These are phyloP conservation scores for Aspergillus fumigatiaffinis DNA, from an alignment of 2,329 filamentous ascomycete species.

Conservation along the genomic window DNA sequence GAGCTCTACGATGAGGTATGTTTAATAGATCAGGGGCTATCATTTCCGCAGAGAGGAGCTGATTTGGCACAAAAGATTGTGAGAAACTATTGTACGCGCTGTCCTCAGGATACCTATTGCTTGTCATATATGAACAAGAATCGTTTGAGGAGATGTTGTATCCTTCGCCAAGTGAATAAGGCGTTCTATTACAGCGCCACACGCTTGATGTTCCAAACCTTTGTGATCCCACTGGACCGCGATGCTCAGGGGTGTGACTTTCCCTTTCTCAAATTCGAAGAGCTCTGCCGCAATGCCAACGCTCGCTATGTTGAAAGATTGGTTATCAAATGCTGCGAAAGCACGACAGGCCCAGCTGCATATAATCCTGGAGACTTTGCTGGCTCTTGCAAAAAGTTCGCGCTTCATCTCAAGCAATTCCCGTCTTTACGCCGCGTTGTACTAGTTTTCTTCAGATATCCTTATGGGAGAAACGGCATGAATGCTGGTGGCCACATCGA, in stretches of 20 bases:
- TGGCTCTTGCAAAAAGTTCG: background rate
- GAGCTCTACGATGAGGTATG: background rate
- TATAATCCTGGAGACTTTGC: background rate
- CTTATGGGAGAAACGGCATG: background rate
- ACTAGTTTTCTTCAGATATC: background rate
- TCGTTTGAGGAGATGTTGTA: background rate
- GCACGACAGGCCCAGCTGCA: background rate
- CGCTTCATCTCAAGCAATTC: background rate
- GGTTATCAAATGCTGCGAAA: background rate
- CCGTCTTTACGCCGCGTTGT: background rate
- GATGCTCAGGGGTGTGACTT: background rate
- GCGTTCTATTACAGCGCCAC: background rate
- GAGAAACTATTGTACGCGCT: background rate
- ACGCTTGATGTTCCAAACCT: background rate
- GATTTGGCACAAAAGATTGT: background rate
- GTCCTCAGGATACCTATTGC: too few species aligned
- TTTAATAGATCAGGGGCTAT: background rate
- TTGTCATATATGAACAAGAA: too few species aligned
- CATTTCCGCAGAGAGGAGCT: background rate
- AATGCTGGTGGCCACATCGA: background rate
- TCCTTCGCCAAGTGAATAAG: background rate
- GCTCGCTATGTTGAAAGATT: background rate
- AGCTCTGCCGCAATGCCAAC: background rate
- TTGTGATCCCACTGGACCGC: background rate
- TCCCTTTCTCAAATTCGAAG: background rate